These are phyloP conservation scores for Malus hybrid DNA, from an alignment of 331 rosid genomes.

Conservation along the genomic window DNA sequence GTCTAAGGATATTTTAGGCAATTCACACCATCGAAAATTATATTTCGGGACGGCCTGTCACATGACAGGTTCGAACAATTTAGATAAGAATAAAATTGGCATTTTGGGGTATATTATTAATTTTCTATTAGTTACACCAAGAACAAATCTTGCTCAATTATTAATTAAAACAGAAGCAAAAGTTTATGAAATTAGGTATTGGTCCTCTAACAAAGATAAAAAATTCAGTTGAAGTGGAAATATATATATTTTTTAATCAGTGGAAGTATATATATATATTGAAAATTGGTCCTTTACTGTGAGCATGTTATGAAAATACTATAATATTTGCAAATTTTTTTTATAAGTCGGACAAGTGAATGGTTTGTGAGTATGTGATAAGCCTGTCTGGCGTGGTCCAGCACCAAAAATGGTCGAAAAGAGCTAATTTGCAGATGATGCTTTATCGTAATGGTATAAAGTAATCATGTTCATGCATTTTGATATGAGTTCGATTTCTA, in stretches of 20 bases:
- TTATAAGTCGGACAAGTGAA: not conserved
- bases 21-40: too few species aligned
- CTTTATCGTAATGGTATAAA: accelerated
- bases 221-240: not conserved
- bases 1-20: too few species aligned
- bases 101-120: slow-evolving; percentile 9
- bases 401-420: not conserved
- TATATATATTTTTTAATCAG: too few species aligned
- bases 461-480: accelerated
- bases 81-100: not conserved
- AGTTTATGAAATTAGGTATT: not conserved
- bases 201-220: not conserved
- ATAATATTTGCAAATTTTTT: not conserved
- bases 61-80: too few species aligned
- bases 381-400: too few species aligned
- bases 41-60: too few species aligned
- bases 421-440: too few species aligned
- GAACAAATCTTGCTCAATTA: slow-evolving; percentile 12
- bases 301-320: not conserved
- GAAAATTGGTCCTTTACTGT: not conserved
- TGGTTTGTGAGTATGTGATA: not conserved
- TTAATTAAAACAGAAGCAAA: not conserved
- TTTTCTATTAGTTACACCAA: not conserved
- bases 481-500: too few species aligned
- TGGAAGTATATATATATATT: not conserved